These are phyloP conservation scores for Drechslerella dactyloides DNA, from an alignment of 2,329 filamentous ascomycete species.

Conservation along the genomic window DNA sequence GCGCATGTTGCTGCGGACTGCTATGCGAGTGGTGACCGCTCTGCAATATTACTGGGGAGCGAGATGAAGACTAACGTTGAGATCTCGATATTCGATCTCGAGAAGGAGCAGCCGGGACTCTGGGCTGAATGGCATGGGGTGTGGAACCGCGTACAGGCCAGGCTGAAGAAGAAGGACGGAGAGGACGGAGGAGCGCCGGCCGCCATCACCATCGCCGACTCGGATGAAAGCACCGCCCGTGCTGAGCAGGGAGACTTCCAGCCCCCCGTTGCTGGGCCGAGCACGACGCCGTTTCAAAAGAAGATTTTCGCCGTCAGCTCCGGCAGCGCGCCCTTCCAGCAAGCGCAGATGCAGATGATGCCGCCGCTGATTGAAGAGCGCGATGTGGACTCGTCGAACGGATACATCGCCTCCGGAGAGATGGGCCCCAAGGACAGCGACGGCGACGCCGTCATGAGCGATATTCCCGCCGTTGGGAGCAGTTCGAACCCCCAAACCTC, in stretches of 20 bases:
- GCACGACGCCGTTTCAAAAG: constrained; percentile 8
- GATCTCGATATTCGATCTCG: constrained; percentile 83
- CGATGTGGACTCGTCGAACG: constrained; percentile 32
- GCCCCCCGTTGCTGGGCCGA: constrained; percentile 15
- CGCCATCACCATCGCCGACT: constrained; percentile 37
- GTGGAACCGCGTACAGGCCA: constrained; percentile 80
- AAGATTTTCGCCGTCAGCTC: constrained; percentile 21
- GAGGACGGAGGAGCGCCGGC: constrained; percentile 57
- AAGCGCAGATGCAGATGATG: constrained; percentile 44
- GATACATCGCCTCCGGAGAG: constrained; percentile 43
- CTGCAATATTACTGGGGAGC: constrained; percentile 82
- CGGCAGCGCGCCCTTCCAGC: constrained; percentile 19
- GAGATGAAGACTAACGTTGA: constrained; percentile 93
- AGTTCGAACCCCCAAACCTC: constrained; percentile 15
- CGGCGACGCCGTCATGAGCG: constrained; percentile 49
- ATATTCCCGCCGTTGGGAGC: constrained; percentile 23
- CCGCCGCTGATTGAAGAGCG: constrained; percentile 35
- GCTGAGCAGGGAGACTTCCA: constrained; percentile 15
- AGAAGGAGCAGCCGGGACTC: constrained; percentile 68
- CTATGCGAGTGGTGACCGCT: constrained; percentile 78
- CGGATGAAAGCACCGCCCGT: constrained; percentile 23
- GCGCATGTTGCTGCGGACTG: constrained; percentile 84
- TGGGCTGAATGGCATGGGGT: constrained; percentile 62
- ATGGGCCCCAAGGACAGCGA: constrained; percentile 44
- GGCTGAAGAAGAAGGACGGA: constrained; percentile 71